Evolutionary conservation across 179 eudicot genomes (phyloP).

Genomic region (Spergularia azorica): DNA sequence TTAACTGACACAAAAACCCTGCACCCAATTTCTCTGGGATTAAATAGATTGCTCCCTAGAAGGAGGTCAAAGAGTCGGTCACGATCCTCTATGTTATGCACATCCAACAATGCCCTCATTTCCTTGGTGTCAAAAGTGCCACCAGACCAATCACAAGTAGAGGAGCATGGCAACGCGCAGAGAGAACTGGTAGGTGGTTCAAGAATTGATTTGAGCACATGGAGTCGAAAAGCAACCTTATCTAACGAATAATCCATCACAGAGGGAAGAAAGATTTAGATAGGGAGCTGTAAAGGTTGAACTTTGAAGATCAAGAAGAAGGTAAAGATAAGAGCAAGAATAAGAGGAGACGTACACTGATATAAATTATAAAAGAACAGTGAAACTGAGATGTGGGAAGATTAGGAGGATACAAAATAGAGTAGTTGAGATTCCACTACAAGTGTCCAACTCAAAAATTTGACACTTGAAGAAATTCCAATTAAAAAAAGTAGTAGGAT

Average conservation of each 20-base stretch:
- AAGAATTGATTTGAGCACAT: not conserved
- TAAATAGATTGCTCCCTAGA: not conserved
- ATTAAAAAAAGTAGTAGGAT: not conserved
- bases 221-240: constrained; percentile 4
- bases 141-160: too few species aligned
- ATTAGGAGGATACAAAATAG: not conserved
- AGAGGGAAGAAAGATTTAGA: not conserved
- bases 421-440: not conserved
- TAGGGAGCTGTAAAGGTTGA: not conserved
- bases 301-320: not conserved
- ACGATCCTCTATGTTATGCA: not conserved
- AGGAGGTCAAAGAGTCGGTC: not conserved
- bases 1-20: not conserved
- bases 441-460: not conserved
- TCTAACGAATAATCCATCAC: not conserved
- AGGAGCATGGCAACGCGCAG: not conserved
- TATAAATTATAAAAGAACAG: not conserved
- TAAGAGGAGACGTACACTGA: not conserved
- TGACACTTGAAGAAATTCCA: not conserved
- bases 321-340: too few species aligned
- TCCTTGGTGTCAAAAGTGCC: not conserved
- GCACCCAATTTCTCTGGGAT: not conserved
- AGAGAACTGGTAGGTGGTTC: not conserved
- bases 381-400: not conserved
- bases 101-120: not conserved